These are phyloP conservation scores for Teratosphaeria gauchensis DNA, from an alignment of 2,329 filamentous ascomycete species.

Conservation along the genomic window DNA sequence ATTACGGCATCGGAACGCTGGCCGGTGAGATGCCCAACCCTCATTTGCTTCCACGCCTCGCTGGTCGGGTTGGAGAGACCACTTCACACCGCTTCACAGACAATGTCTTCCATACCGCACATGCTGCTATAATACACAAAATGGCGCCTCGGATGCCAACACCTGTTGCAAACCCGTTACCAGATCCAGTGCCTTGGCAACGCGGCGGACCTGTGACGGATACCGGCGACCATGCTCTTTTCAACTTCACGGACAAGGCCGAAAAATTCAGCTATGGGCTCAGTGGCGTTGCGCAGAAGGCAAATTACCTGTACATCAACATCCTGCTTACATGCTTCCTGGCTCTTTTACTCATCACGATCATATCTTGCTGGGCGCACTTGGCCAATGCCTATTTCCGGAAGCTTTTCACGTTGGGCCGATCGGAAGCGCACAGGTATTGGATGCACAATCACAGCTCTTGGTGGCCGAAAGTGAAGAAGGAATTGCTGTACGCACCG, in stretches of 20 bases:
- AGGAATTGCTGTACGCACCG: slow-evolving; percentile 59
- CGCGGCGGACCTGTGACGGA: slow-evolving; percentile 3
- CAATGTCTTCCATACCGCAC: neutral
- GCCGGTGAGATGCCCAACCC: neutral
- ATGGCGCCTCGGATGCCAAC: neutral
- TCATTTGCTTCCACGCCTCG: neutral
- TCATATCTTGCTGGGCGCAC: slow-evolving; percentile 32
- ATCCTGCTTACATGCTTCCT: slow-evolving; percentile 30
- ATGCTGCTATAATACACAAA: neutral
- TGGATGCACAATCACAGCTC: slow-evolving; percentile 36
- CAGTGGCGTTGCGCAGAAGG: slow-evolving; percentile 37
- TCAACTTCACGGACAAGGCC: slow-evolving; percentile 5
- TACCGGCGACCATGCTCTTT: slow-evolving; percentile 3
- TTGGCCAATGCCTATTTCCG: slow-evolving; percentile 37
- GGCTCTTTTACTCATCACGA: slow-evolving; percentile 26
- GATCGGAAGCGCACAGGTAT: slow-evolving; percentile 33
- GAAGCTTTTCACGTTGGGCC: slow-evolving; percentile 36
- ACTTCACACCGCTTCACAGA: neutral
- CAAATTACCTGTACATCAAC: slow-evolving; percentile 40
- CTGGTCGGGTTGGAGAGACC: neutral
- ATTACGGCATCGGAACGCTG: neutral
- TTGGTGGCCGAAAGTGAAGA: slow-evolving; percentile 51
- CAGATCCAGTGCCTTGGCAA: neutral
- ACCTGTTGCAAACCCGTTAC: neutral
- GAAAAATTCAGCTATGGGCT: slow-evolving; percentile 27